Conservation (phyloP, 2,329 filamentous ascomycete genomes). For the Didymella keratinophila region DNA sequence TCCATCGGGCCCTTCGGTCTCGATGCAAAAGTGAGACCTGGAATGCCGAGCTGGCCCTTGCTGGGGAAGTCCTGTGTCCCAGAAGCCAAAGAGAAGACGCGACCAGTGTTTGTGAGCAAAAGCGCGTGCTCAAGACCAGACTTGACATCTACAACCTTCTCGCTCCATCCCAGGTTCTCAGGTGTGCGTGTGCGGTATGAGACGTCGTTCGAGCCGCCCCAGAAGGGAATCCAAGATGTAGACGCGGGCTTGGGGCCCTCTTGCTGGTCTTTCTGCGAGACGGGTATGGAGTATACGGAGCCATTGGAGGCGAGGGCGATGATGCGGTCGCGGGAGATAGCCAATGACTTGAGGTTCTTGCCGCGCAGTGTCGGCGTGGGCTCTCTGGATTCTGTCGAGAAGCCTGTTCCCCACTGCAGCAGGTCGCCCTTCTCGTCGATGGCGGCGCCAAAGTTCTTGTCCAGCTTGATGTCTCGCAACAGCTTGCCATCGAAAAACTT, state of each 20-base stretch:
- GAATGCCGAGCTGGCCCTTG: constrained; percentile 85
- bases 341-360: constrained; percentile 79
- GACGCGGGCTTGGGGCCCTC: constrained; percentile 70
- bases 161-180: constrained; percentile 68
- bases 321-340: constrained; percentile 82
- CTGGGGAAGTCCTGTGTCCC: constrained; percentile 79
- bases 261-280: constrained; percentile 74
- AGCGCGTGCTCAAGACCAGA: constrained; percentile 87
- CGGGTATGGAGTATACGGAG: constrained; percentile 83
- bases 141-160: constrained; percentile 76
- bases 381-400: constrained; percentile 67
- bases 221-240: constrained; percentile 77
- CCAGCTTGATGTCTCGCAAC: constrained; percentile 86
- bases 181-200: constrained; percentile 79
- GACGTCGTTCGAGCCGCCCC: constrained; percentile 66
- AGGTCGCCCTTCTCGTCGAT: constrained; percentile 88
- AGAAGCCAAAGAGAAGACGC: constrained; percentile 87
- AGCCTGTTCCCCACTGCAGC: constrained; percentile 88
- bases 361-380: constrained; percentile 79
- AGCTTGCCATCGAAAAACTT: constrained; percentile 83
- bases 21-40: constrained; percentile 80
- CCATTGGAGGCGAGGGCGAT: constrained; percentile 79
- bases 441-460: constrained; percentile 81
- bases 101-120: constrained; percentile 82
- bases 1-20: constrained; percentile 81